Evolutionary conservation across 139 green algal genomes (phyloP).

Genomic region (Ettlia oleoabundans): DNA sequence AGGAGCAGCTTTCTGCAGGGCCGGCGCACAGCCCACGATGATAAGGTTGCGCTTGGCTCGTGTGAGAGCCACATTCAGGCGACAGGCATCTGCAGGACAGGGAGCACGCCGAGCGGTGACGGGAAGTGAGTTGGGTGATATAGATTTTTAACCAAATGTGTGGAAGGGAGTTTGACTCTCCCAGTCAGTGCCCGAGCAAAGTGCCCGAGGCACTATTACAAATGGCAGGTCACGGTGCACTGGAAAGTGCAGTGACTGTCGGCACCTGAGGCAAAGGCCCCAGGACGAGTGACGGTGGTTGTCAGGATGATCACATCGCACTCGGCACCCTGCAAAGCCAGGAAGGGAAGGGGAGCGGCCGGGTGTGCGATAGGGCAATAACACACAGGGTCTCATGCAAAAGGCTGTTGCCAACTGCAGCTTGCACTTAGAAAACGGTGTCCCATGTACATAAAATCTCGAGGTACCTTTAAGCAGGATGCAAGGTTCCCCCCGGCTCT

Average conservation of each 20-base stretch:
- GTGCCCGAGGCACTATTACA: too few relatives aligned
- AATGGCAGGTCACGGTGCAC: background rate
- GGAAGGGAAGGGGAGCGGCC: too few relatives aligned
- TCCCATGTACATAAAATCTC: too few relatives aligned
- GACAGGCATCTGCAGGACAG: conserved; percentile 44
- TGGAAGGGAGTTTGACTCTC: too few relatives aligned
- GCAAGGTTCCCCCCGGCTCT: background rate
- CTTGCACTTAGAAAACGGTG: too few relatives aligned
- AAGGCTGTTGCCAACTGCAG: too few relatives aligned
- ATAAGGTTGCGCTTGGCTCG: conserved; percentile 72
- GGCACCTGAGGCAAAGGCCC: conserved; percentile 45
- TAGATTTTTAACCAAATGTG: too few relatives aligned
- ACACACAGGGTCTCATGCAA: too few relatives aligned
- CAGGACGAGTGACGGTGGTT: conserved; percentile 60
- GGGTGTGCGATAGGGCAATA: too few relatives aligned
- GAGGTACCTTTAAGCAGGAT: too few relatives aligned
- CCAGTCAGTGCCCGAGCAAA: too few relatives aligned
- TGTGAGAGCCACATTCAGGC: conserved; percentile 87
- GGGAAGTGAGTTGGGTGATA: background rate
- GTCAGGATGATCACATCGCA: conserved; percentile 83
- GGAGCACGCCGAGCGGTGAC: background rate
- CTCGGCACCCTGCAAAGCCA: conserved; percentile 84
- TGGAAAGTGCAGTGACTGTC: background rate
- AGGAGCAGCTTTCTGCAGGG: conserved; percentile 44
- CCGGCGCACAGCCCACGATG: conserved; percentile 55